Evolutionary conservation across 2,329 filamentous ascomycete genomes (phyloP).

Genomic region (Fusarium vanettenii): DNA sequence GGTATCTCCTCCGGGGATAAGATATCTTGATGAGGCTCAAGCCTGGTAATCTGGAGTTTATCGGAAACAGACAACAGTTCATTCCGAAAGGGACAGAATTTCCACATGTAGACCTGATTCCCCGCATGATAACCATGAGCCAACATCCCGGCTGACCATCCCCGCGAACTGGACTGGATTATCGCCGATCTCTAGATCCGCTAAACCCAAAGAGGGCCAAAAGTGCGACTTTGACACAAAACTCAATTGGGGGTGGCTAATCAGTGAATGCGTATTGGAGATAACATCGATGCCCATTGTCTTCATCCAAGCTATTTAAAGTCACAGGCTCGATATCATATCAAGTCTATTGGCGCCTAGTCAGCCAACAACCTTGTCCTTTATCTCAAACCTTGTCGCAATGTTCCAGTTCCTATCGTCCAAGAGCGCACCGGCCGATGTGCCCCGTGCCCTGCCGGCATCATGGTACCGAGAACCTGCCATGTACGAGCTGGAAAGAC

Average conservation of each 20-base stretch:
- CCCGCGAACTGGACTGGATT: background rate
- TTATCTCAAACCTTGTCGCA: background rate
- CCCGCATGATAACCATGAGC: background rate
- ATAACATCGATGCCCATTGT: background rate
- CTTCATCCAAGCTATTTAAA: background rate
- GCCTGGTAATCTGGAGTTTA: background rate
- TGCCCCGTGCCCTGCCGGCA: background rate
- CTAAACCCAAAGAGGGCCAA: background rate
- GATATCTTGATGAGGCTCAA: background rate
- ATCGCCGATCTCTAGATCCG: background rate
- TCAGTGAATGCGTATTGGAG: background rate
- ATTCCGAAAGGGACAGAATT: background rate
- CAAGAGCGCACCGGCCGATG: background rate
- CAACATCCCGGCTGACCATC: background rate
- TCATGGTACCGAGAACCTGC: slow-evolving; percentile 10
- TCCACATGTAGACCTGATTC: background rate
- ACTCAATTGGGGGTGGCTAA: background rate
- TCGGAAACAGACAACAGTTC: background rate
- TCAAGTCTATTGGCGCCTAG: background rate
- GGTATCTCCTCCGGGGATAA: background rate
- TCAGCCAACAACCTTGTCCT: background rate
- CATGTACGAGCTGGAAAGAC: slow-evolving; percentile 12
- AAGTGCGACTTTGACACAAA: background rate
- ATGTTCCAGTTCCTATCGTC: slow-evolving; percentile 2
- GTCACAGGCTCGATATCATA: too few species aligned